phyloP scores from a whole-genome alignment of 805 yeast genomes.

The Kuraishia borneana region DNA sequence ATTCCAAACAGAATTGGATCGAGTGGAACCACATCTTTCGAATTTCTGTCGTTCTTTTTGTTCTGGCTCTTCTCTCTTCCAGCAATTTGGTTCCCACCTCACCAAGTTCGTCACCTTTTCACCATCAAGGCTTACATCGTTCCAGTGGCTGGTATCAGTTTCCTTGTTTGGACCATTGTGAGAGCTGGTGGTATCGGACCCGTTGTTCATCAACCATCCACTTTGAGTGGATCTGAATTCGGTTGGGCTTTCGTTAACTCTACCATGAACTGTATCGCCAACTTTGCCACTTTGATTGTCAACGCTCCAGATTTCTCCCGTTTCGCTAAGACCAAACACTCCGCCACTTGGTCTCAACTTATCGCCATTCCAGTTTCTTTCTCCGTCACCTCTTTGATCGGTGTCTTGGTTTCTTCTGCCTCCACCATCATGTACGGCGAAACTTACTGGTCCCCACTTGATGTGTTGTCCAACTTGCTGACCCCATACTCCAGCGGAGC shows the following conservation, averaged over 20 bases:
- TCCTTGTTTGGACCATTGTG: constrained; percentile 73
- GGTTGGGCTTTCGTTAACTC: constrained; percentile 80
- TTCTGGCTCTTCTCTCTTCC: constrained; percentile 79
- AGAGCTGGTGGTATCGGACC: constrained; percentile 76
- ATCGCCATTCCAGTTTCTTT: constrained; percentile 68
- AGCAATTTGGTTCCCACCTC: constrained; percentile 73
- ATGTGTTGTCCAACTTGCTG: constrained; percentile 56
- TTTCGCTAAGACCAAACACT: constrained; percentile 49
- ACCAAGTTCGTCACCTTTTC: constrained; percentile 71
- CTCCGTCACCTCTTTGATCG: constrained; percentile 73
- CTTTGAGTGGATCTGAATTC: constrained; percentile 45
- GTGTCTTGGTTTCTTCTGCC: constrained; percentile 77
- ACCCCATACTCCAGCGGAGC: constrained; percentile 42
- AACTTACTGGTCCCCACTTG: constrained; percentile 78
- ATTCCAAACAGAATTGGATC: constrained; percentile 57
- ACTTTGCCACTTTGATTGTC: constrained; percentile 80
- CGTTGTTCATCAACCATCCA: constrained; percentile 44
- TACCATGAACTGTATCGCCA: constrained; percentile 71
- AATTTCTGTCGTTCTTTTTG: constrained; percentile 65
- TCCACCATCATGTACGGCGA: constrained; percentile 56
- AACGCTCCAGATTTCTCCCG: constrained; percentile 88
- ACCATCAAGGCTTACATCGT: constrained; percentile 70
- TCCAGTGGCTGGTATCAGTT: constrained; percentile 77
- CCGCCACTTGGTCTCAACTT: constrained; percentile 45
- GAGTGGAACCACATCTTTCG: constrained; percentile 55